phyloP scores from a whole-genome alignment of 176 grass and related monocot species.

The Aegilops umbellulata region DNA sequence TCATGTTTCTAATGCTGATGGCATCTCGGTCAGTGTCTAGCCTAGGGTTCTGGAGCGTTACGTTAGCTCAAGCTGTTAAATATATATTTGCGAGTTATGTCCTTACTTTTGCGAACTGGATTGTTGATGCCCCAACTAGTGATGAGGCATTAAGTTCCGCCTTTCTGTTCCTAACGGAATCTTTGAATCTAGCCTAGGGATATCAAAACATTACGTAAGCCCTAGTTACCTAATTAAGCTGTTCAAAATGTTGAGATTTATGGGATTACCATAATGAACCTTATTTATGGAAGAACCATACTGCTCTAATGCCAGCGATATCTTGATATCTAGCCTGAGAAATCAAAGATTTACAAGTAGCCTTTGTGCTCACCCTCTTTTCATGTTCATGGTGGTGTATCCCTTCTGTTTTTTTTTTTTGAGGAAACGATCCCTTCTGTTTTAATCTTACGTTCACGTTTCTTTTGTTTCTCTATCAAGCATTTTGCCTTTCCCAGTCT shows the following conservation, averaged over 20 bases:
- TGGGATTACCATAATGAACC: neutral
- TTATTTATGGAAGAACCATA: neutral
- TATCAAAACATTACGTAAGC: neutral
- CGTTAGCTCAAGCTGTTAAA: constrained; percentile 8
- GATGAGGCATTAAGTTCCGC: neutral
- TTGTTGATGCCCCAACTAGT: neutral
- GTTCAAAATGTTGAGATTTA: constrained; percentile 12
- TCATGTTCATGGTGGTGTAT: neutral
- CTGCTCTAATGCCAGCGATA: neutral
- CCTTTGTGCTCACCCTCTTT: neutral
- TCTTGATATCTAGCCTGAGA: neutral
- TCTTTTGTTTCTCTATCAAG: neutral
- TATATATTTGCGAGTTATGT: neutral
- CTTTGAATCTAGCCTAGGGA: neutral
- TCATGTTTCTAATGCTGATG: neutral
- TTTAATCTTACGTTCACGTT: neutral
- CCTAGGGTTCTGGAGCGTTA: neutral
- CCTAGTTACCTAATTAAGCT: neutral
- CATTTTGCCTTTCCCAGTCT: neutral
- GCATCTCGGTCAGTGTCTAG: neutral
- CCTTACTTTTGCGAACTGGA: neutral
- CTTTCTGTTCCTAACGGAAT: neutral
- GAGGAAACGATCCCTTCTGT: neutral
- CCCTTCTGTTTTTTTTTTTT: neutral
- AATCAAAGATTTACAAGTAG: neutral